phyloP scores from a whole-genome alignment of 371 early-diverging fungal species.

The Haplosporangium sp. region DNA sequence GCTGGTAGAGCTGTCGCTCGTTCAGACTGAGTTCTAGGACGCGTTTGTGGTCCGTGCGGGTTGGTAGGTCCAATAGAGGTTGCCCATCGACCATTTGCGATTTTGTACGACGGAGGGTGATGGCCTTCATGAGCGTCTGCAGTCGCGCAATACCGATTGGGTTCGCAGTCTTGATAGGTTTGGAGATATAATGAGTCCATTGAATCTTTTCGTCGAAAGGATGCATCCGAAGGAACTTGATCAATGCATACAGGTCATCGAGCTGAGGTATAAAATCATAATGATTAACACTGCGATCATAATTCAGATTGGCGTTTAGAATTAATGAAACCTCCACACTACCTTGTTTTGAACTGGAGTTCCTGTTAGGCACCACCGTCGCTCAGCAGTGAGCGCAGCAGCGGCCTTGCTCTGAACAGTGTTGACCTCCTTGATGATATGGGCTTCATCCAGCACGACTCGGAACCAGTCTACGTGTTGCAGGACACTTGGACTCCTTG shows the following conservation, averaged over 20 bases:
- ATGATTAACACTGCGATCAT: not conserved
- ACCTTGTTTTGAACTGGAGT: slow-evolving; percentile 83
- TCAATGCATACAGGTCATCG: slow-evolving; percentile 74
- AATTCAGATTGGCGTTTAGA: not conserved
- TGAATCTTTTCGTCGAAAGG: slow-evolving; percentile 63
- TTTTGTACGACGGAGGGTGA: slow-evolving; percentile 76
- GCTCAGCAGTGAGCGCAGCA: slow-evolving; percentile 63
- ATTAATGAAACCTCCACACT: not conserved
- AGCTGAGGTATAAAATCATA: slow-evolving; percentile 33
- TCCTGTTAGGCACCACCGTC: slow-evolving; percentile 83
- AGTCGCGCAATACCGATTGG: slow-evolving; percentile 61
- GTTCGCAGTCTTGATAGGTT: slow-evolving; percentile 60
- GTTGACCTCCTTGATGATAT: slow-evolving; percentile 71
- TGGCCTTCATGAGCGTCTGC: slow-evolving; percentile 72
- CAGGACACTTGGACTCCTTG: slow-evolving; percentile 47
- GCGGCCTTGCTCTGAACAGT: slow-evolving; percentile 67
- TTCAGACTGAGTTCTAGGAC: slow-evolving; percentile 59
- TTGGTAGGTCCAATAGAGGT: slow-evolving; percentile 69
- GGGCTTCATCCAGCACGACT: slow-evolving; percentile 74
- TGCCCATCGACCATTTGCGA: slow-evolving; percentile 65
- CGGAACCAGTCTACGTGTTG: slow-evolving; percentile 67
- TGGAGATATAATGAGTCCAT: slow-evolving; percentile 63
- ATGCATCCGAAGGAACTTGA: slow-evolving; percentile 77
- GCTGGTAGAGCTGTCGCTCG: slow-evolving; percentile 67
- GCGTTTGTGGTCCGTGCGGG: slow-evolving; percentile 54